Base-by-base conservation (phyloP, 1,284 basidiomycete genomes). In the Papiliotrema fonsecae region DNA sequence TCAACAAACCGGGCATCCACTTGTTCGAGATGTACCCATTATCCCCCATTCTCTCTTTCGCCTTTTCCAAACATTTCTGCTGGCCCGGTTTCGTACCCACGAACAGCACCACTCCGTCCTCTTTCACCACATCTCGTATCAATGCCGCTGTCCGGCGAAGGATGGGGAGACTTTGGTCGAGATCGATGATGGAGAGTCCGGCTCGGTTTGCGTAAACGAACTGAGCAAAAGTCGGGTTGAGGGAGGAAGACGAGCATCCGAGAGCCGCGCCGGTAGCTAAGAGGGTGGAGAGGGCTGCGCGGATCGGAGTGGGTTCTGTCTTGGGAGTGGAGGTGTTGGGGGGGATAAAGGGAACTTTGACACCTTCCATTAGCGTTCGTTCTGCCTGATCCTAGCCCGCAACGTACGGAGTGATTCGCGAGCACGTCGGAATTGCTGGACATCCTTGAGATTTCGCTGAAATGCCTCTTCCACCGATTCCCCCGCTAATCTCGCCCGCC, bases 1-100 rank as follows among this genome's bases (percentile, higher is more conserved):
- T 96, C 58, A 98, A 78, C 21, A 88, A 89, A 32, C 96, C 96
- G 1, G 93, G 88, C 49, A 93, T 78, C 96, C 96, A 98, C 55
- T 86, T 82, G 16, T 83, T 85, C 37, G 97, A 84, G 54, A 88
- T 83, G 73, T 81, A 97, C 0, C 87, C 91, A 64, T 76, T 77
- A 52, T 72, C 63, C 27, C 83, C 90, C 55, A 97, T 70, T 27
- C 90, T 82, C 60, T 84, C 81, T 6, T 87, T 85, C 6, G 93
- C 90, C 58, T 85, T 84, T 60, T 83, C 79, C 13, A 96, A 85
- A 16, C 87, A 78, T 22, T 82, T 78, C 56, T 84, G 81, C 48
- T 92, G 79, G 64, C 88, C 86, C 19, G 85, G 77, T 38, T 87
- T 82, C 3, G 88, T 92, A 49, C 93, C 93, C 41, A 97, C 83